Conservation (phyloP, 768 basidiomycete genomes). For the Sarcomyxa edulis region DNA sequence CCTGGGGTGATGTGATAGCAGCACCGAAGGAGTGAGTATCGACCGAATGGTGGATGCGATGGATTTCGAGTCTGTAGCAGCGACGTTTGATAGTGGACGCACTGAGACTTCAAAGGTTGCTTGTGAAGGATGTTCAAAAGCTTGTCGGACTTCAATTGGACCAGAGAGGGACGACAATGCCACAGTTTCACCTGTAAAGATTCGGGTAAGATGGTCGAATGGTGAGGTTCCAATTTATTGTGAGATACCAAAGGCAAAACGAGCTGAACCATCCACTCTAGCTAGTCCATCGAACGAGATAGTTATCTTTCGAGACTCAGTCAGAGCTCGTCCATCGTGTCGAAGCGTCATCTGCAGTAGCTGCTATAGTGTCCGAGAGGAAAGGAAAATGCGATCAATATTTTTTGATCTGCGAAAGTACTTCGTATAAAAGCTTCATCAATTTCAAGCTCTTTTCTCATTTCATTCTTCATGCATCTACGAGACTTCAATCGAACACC, state of each 20-base stretch:
- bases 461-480: too few species aligned
- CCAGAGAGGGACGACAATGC: conserved; percentile 75
- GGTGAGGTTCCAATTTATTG: conserved; percentile 2
- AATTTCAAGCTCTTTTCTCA: too few species aligned
- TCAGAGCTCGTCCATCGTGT: conserved; percentile 27
- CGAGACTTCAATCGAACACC: too few species aligned
- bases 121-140: conserved; percentile 63
- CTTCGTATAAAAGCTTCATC: too few species aligned
- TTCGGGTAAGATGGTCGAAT: conserved; percentile 6
- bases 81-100: conserved; percentile 62
- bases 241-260: conserved; percentile 57
- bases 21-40: conserved; percentile 53
- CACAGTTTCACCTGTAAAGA: conserved; percentile 23
- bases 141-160: conserved; percentile 70
- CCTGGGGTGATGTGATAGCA: conserved; percentile 67
- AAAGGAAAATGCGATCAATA: too few species aligned
- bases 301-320: conserved; percentile 29
- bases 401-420: too few species aligned
- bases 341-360: too few species aligned
- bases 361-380: too few species aligned
- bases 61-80: conserved; percentile 66
- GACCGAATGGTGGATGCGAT: conserved; percentile 48
- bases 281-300: conserved; percentile 57
- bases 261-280: conserved; percentile 74
- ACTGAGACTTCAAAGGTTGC: conserved; percentile 73